Percentiles rank a stretch among this genome's conserved stretches.
Evolutionary conservation across 2,329 filamentous ascomycete genomes (phyloP).

Genomic region (Fusarium verticillioides): DNA sequence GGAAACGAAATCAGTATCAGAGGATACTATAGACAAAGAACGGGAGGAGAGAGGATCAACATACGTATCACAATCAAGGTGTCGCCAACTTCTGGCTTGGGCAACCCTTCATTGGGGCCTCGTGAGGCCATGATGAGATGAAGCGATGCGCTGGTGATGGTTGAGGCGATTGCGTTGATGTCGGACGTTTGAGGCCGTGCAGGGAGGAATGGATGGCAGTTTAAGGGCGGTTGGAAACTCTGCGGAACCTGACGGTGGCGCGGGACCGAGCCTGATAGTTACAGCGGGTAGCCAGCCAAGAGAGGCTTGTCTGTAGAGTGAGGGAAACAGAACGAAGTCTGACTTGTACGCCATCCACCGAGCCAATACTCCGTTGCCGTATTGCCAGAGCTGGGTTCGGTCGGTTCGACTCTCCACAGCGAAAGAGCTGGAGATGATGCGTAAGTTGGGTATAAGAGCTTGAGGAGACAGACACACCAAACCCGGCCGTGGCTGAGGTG

Average conservation of each 20-base stretch:
- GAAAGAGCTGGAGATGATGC: conserved; percentile 43
- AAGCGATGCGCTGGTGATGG: conserved; percentile 31
- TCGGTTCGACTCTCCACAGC: conserved; percentile 27
- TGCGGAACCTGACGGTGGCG: conserved; percentile 35
- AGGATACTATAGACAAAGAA: conserved; percentile 11
- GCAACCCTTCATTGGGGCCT: conserved; percentile 49
- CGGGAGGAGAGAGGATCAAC: conserved; percentile 50
- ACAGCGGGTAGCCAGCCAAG: conserved; percentile 11
- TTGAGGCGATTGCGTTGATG: conserved; percentile 28
- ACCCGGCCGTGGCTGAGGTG: conserved; percentile 36
- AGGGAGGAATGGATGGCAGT: conserved; percentile 35
- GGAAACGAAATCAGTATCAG: conserved; percentile 24
- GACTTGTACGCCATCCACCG: conserved; percentile 38
- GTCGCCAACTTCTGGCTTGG: conserved; percentile 71
- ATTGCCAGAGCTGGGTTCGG: conserved; percentile 36
- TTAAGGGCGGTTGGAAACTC: conserved; percentile 39
- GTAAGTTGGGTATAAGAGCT: conserved; percentile 41
- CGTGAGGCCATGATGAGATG: conserved; percentile 57
- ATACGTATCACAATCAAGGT: conserved; percentile 78
- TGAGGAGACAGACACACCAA: conserved; percentile 31
- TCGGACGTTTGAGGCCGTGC: conserved; percentile 33
- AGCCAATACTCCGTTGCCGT: conserved; percentile 30
- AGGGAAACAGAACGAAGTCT: conserved; percentile 24
- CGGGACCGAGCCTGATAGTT: conserved; percentile 24
- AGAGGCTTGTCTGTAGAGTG: conserved; percentile 8